Percentiles rank a stretch among this genome's conserved stretches.
These are phyloP conservation scores for Lichtheimia ramosa DNA, from an alignment of 371 early-diverging fungal species.

Conservation along the genomic window DNA sequence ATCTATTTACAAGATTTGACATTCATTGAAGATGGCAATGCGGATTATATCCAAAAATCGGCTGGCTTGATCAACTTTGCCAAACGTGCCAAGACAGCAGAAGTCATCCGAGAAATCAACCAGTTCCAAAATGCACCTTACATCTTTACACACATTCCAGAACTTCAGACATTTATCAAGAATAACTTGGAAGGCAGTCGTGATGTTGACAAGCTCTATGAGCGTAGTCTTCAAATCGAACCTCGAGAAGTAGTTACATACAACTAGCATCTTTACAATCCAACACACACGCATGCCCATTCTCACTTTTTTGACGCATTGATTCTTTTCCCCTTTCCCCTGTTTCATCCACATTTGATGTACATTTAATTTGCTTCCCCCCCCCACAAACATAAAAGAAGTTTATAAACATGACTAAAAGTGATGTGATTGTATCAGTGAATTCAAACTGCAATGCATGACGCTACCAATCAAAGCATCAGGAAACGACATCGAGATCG, in stretches of 20 bases:
- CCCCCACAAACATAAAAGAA: too few relatives aligned
- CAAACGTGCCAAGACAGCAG: constrained; percentile 82
- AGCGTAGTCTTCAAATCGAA: constrained; percentile 64
- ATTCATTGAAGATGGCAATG: constrained; percentile 91
- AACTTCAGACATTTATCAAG: constrained; percentile 80
- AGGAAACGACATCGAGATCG: too few relatives aligned
- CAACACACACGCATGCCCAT: too few relatives aligned
- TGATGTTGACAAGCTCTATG: constrained; percentile 65
- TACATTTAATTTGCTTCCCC: too few relatives aligned
- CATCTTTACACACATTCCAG: constrained; percentile 68
- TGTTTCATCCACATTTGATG: too few relatives aligned
- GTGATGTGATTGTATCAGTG: too few relatives aligned
- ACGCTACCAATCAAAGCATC: too few relatives aligned
- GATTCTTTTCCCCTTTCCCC: too few relatives aligned
- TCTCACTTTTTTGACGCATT: too few relatives aligned
- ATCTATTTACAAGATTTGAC: constrained; percentile 87
- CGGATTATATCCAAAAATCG: constrained; percentile 64
- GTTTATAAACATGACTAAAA: too few relatives aligned
- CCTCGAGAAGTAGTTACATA: constrained; percentile 42
- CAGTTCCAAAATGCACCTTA: constrained; percentile 87
- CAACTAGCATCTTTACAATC: too few relatives aligned
- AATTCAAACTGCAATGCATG: too few relatives aligned
- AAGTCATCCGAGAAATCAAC: constrained; percentile 85
- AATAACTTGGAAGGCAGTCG: constrained; percentile 51
- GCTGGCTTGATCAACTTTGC: constrained; percentile 84